Conservation (phyloP, 148 eudicot species). For the Selenicereus undatus region DNA sequence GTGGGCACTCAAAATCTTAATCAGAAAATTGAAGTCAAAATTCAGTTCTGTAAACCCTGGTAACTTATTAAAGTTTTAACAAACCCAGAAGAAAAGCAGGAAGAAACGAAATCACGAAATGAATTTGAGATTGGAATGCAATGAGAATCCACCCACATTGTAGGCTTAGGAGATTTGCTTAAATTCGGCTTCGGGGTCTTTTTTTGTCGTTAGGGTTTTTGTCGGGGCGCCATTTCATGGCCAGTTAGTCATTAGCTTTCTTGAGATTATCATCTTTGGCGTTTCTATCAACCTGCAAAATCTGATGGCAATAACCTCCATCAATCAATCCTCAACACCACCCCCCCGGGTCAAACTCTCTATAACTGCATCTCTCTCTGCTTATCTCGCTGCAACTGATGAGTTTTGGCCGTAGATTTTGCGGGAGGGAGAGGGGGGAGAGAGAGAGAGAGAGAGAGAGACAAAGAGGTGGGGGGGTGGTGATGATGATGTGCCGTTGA, state of each 20-base stretch:
- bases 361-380: not conserved
- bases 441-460: too few species aligned
- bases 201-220: constrained; percentile 65
- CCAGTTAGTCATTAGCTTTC: constrained; percentile 59
- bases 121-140: too few species aligned
- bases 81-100: too few species aligned
- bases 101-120: too few species aligned
- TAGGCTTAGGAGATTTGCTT: constrained; percentile 75
- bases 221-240: constrained; percentile 81
- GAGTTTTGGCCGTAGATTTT: not conserved
- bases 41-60: not conserved
- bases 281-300: constrained; percentile 47
- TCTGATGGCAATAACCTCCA: constrained; percentile 56
- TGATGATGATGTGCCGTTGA: constrained; percentile 10
- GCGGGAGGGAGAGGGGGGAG: not conserved
- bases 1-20: too few species aligned
- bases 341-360: not conserved
- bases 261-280: constrained; percentile 63
- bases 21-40: too few species aligned
- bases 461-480: too few species aligned
- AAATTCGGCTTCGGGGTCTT: constrained; percentile 69
- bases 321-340: not conserved
- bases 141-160: constrained; percentile 31
- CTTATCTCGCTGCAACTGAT: not conserved
- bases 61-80: too few species aligned